Evolutionary conservation across 2,329 filamentous ascomycete species (phyloP).

Genomic region (Pseudocercospora vitis): DNA sequence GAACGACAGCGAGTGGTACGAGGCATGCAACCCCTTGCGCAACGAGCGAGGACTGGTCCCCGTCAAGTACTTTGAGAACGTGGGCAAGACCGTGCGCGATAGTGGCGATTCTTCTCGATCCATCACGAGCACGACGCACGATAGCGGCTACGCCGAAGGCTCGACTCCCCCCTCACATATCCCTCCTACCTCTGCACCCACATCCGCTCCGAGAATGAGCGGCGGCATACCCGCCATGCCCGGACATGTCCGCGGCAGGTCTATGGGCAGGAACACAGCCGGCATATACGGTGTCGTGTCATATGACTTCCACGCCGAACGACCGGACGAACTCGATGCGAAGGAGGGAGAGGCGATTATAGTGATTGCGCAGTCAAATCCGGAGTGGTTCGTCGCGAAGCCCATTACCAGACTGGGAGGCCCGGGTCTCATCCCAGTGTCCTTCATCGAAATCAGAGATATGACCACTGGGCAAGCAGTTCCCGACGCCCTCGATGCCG

Average conservation of each 20-base stretch:
- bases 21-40: conserved; percentile 92
- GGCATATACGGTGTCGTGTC: conserved; percentile 94
- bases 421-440: conserved; percentile 91
- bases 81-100: conserved; percentile 89
- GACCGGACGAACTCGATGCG: conserved; percentile 93
- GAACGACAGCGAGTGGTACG: conserved; percentile 95
- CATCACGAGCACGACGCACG: conserved; percentile 64
- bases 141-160: conserved; percentile 80
- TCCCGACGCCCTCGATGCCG: conserved; percentile 77
- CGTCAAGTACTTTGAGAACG: conserved; percentile 86
- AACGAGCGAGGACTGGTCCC: conserved; percentile 88
- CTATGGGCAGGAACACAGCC: conserved; percentile 58
- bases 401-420: conserved; percentile 97
- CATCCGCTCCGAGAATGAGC: conserved; percentile 38
- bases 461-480: conserved; percentile 86
- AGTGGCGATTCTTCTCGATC: conserved; percentile 58
- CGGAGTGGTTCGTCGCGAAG: conserved; percentile 99
- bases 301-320: conserved; percentile 93
- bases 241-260: conserved; percentile 38
- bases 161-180: conserved; percentile 28
- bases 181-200: conserved; percentile 19
- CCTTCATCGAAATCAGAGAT: conserved; percentile 93
- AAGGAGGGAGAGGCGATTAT: conserved; percentile 96
- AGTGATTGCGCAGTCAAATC: conserved; percentile 96
- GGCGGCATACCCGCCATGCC: conserved; percentile 28